Conservation (phyloP, 106 monocot species). For the Ottelia alismoides region DNA sequence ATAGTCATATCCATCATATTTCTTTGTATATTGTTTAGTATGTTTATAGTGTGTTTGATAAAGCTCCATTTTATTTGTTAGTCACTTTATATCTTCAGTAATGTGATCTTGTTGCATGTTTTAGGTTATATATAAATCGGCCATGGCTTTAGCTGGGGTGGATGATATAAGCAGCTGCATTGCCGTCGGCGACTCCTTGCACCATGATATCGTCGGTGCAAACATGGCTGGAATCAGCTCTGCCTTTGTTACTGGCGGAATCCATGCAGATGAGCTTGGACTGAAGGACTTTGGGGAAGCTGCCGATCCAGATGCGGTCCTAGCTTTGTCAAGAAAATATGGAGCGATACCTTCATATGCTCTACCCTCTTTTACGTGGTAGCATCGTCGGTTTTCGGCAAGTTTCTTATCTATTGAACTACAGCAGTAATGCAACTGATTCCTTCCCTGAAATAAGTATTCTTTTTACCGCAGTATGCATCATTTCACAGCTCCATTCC, state of each 20-base stretch:
- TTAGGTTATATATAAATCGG: conserved; percentile 85
- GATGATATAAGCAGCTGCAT: conserved; percentile 41
- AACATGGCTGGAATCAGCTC: conserved; percentile 62
- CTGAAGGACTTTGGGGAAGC: conserved; percentile 39
- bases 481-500: too few species aligned
- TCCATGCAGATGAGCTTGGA: conserved; percentile 81
- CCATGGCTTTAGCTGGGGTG: conserved; percentile 62
- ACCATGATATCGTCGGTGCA: conserved; percentile 91
- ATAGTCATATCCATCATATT: too few species aligned
- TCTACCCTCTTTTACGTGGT: conserved; percentile 81
- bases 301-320: conserved; percentile 26
- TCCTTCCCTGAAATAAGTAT: too few species aligned
- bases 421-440: too few species aligned
- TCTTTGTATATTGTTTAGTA: too few species aligned
- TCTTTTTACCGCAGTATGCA: too few species aligned
- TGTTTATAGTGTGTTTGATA: too few species aligned
- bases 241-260: conserved; percentile 63
- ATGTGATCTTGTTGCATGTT: too few species aligned
- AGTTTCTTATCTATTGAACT: too few species aligned
- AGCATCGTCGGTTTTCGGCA: conserved; percentile 4
- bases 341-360: conserved; percentile 52
- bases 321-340: conserved; percentile 33
- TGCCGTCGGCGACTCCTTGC: conserved; percentile 83
- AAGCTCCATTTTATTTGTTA: too few species aligned
- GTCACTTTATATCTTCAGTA: too few species aligned